Percentiles rank a stretch among this genome's conserved stretches.
Conservation (phyloP, 495 filamentous ascomycete genomes). For the Viridothelium virens region DNA sequence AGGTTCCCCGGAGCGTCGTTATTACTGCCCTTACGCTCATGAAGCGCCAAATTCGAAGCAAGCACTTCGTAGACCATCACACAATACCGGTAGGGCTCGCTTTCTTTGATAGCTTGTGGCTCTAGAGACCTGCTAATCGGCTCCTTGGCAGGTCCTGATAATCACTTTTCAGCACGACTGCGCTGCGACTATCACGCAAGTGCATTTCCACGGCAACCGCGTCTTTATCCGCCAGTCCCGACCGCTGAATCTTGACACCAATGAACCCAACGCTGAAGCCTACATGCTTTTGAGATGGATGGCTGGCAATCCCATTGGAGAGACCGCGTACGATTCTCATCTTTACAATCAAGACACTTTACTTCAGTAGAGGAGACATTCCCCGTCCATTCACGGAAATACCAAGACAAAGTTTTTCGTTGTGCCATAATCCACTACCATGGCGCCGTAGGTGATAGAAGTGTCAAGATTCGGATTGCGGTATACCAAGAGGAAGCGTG, state of each 20-base stretch:
- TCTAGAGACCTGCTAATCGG: neutral
- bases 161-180: conserved; percentile 2
- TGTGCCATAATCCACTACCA: too few relatives aligned
- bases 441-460: too few relatives aligned
- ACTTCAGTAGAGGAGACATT: too few relatives aligned
- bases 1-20: neutral
- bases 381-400: too few relatives aligned
- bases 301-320: neutral
- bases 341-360: neutral
- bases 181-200: neutral
- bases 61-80: neutral
- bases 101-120: neutral
- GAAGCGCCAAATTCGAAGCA: neutral
- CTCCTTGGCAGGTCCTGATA: neutral
- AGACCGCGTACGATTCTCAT: neutral
- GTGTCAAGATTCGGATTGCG: too few relatives aligned
- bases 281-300: neutral
- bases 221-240: conserved; percentile 1
- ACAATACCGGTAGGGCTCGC: neutral
- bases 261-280: neutral
- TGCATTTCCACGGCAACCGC: neutral
- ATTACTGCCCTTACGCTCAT: neutral
- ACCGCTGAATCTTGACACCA: neutral
- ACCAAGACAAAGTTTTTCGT: too few relatives aligned
- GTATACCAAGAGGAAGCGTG: too few relatives aligned